phyloP scores from a whole-genome alignment of 2,329 filamentous ascomycete genomes.

The Exserohilum rostratum region DNA sequence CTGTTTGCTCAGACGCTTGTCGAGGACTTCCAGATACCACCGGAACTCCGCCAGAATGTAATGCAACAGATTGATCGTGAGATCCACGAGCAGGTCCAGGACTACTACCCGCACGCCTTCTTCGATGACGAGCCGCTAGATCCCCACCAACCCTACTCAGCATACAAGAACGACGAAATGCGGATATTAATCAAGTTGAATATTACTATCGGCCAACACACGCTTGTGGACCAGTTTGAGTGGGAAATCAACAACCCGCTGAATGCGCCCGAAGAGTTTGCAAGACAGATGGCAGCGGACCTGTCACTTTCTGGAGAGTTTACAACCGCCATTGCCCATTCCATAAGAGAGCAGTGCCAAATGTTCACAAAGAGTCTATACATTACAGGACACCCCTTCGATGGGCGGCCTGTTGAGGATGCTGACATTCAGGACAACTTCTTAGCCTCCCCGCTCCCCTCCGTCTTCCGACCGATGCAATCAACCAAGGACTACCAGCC shows the following conservation, averaged over 20 bases:
- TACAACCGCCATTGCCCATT: constrained; percentile 95
- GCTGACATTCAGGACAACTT: constrained; percentile 86
- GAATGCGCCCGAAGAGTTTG: constrained; percentile 95
- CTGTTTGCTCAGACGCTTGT: constrained; percentile 87
- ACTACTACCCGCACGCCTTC: constrained; percentile 91
- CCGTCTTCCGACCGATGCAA: constrained; percentile 87
- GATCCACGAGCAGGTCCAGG: constrained; percentile 86
- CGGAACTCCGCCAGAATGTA: constrained; percentile 64
- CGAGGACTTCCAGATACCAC: constrained; percentile 80
- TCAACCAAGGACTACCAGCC: constrained; percentile 93
- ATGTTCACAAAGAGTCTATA: constrained; percentile 93
- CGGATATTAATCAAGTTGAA: constrained; percentile 93
- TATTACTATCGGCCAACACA: constrained; percentile 95
- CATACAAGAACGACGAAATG: constrained; percentile 99
- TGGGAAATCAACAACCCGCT: constrained; percentile 97
- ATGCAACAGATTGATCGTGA: constrained; percentile 72
- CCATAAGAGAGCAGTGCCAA: constrained; percentile 93
- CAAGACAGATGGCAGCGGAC: constrained; percentile 84
- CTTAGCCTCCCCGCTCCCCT: constrained; percentile 79
- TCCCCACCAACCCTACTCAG: constrained; percentile 84
- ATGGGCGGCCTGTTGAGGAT: constrained; percentile 91
- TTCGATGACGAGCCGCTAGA: constrained; percentile 90
- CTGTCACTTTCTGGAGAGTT: constrained; percentile 94
- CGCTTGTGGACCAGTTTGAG: constrained; percentile 94
- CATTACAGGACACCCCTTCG: constrained; percentile 91